phyloP scores from a whole-genome alignment of 1,139 yeast species.

The Diutina rugosa region DNA sequence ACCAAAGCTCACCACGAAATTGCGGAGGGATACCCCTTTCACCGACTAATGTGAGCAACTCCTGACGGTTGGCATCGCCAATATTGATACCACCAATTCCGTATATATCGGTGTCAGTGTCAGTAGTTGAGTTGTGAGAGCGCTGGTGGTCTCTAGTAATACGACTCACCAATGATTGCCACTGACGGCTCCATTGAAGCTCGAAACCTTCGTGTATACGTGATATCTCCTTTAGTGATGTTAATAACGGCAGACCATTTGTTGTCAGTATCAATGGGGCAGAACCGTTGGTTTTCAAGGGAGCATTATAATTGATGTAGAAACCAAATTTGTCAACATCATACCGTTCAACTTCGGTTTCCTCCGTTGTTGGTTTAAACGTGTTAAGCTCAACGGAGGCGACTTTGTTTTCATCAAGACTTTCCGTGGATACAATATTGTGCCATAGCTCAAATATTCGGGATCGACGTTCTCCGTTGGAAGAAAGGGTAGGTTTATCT shows the following conservation, averaged over 20 bases:
- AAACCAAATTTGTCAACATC: constrained; percentile 1
- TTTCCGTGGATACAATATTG: not conserved
- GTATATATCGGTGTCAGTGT: not conserved
- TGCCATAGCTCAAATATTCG: not conserved
- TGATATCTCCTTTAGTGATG: not conserved
- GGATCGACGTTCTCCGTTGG: not conserved
- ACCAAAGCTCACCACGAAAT: constrained; percentile 38
- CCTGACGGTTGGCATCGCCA: not conserved
- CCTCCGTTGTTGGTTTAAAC: not conserved
- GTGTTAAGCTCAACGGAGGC: not conserved
- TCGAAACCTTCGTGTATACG: not conserved
- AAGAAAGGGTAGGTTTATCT: not conserved
- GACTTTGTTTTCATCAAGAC: not conserved
- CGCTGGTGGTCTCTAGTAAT: not conserved
- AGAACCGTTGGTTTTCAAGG: not conserved
- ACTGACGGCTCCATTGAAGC: not conserved
- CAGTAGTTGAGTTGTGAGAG: not conserved
- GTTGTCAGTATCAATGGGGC: not conserved
- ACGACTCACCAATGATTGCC: not conserved
- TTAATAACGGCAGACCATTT: not conserved
- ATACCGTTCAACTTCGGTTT: not conserved
- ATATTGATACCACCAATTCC: not conserved
- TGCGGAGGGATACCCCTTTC: constrained; percentile 36
- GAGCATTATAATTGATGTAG: not conserved
- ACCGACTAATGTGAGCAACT: constrained; percentile 13